A percentile compares a stretch with the other conserved stretches of the same genome.
These are phyloP conservation scores for Sporisorium iseilematis-ciliati DNA, from an alignment of 1,284 basidiomycete species.

Conservation along the genomic window DNA sequence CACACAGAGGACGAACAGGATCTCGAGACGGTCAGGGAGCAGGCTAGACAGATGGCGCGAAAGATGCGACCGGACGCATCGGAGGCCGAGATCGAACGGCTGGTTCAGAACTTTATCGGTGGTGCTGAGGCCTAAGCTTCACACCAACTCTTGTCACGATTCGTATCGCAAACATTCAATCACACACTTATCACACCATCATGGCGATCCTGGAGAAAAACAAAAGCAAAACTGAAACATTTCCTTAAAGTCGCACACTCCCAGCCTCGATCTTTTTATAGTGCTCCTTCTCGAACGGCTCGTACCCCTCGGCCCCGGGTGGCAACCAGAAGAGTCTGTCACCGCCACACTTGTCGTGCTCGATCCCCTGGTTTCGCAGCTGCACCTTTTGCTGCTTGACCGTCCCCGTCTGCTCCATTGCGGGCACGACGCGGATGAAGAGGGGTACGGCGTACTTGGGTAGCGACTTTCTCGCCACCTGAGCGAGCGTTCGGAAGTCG, in stretches of 20 bases:
- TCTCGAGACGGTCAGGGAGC: conserved; percentile 32
- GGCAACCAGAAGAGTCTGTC: conserved; percentile 64
- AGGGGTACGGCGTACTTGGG: conserved; percentile 70
- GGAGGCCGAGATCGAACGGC: conserved; percentile 50
- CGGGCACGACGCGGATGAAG: conserved; percentile 67
- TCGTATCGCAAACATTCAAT: too few relatives aligned
- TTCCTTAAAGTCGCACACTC: conserved; percentile 51
- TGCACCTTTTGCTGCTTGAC: conserved; percentile 68
- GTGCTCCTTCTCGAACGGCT: conserved; percentile 55
- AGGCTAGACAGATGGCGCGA: conserved; percentile 46
- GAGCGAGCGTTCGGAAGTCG: conserved; percentile 60
- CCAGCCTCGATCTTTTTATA: conserved; percentile 54
- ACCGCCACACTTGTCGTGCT: conserved; percentile 57
- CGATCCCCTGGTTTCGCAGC: conserved; percentile 68
- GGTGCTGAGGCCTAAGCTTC: neutral
- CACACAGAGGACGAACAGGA: conserved; percentile 17
- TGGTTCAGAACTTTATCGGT: conserved; percentile 48
- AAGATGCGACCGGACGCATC: conserved; percentile 53
- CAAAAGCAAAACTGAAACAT: too few relatives aligned
- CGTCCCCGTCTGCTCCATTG: conserved; percentile 65
- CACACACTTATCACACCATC: too few relatives aligned
- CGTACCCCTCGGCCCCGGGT: conserved; percentile 51
- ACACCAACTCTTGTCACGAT: too few relatives aligned
- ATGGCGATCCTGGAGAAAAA: too few relatives aligned
- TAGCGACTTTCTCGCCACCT: conserved; percentile 58